These are phyloP conservation scores for Cercospora sojina DNA, from an alignment of 2,329 filamentous ascomycete genomes.

Conservation along the genomic window DNA sequence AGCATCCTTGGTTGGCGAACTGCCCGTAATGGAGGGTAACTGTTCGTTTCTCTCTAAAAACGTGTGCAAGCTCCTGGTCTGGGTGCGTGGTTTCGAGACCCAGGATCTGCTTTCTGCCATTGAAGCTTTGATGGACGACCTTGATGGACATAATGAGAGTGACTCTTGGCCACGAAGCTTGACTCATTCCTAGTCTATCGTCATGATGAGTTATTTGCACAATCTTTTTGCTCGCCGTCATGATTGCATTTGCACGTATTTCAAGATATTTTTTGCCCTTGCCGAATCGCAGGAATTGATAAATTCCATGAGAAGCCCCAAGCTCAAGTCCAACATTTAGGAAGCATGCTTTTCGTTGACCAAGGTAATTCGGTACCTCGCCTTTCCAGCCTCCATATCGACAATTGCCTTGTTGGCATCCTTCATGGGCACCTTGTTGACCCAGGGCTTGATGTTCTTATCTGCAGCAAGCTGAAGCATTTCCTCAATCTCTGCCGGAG, in stretches of 20 bases:
- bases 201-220: not conserved
- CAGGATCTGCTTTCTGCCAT: too few species aligned
- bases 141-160: not conserved
- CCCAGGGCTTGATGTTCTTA: slow-evolving; percentile 59
- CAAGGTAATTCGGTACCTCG: slow-evolving; percentile 42
- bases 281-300: too few species aligned
- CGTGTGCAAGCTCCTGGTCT: too few species aligned
- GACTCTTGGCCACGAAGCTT: not conserved
- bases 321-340: not conserved
- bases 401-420: slow-evolving; percentile 58
- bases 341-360: slow-evolving; percentile 23
- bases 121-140: not conserved
- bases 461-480: slow-evolving; percentile 62
- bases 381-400: slow-evolving; percentile 58
- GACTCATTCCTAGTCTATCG: not conserved
- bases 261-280: too few species aligned
- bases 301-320: not conserved
- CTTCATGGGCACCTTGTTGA: slow-evolving; percentile 61
- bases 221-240: not conserved
- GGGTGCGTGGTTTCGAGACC: too few species aligned
- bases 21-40: rapidly evolving
- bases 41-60: not conserved
- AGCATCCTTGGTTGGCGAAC: not conserved
- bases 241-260: not conserved
- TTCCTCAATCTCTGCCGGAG: slow-evolving; percentile 58